Evolutionary conservation across 2,329 filamentous ascomycete genomes (phyloP), one percentile per base, ranked within the genome.

Genomic region (Lasiodiplodia gonubiensis): DNA sequence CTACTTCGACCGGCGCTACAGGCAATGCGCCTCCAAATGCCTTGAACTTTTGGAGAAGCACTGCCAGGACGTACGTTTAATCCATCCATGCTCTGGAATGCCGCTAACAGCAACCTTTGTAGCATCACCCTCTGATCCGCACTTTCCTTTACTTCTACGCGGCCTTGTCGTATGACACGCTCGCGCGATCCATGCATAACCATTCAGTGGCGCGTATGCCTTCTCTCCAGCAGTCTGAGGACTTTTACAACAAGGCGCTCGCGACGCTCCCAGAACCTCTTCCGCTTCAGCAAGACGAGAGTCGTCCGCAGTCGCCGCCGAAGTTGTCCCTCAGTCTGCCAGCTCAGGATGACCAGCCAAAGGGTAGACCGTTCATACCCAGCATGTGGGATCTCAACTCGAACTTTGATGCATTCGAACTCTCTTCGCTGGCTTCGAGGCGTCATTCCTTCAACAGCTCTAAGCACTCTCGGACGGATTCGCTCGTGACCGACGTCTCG

Each of bases 141-240:
- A 73, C 76, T 8, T 78, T 75, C 63, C 71, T 80, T 10, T 74
- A 77, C 70, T 80, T 79, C 71, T 80, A 79, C 68, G 72, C 74
- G 4, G 78, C 77, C 3, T 68, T 79, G 12, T 76, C 76, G 10
- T 75, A 80, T 67, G 78, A 80, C 67, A 73, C 74, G 3, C 69
- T 78, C 30, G 78, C 77, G 4, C 73, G 78, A 21, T 74, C 76
- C 71, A 75, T 77, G 27, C 74, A 74, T 4, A 72, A 74, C 5
- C 73, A 70, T 49, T 70, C 70, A 25, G 53, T 65, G 12, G 73
- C 76, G 23, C 75, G 78, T 42, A 70, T 70, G 55, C 68, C 69
- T 21, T 74, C 75, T 27, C 72, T 80, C 33, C 73, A 73, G 25
- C 68, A 75, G 7, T 76, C 78, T 33, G 78, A 79, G 60, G 71